phyloP scores from a whole-genome alignment of 225 moss, liverwort and hornwort genomes.

The Antitrichia curtipendula region DNA sequence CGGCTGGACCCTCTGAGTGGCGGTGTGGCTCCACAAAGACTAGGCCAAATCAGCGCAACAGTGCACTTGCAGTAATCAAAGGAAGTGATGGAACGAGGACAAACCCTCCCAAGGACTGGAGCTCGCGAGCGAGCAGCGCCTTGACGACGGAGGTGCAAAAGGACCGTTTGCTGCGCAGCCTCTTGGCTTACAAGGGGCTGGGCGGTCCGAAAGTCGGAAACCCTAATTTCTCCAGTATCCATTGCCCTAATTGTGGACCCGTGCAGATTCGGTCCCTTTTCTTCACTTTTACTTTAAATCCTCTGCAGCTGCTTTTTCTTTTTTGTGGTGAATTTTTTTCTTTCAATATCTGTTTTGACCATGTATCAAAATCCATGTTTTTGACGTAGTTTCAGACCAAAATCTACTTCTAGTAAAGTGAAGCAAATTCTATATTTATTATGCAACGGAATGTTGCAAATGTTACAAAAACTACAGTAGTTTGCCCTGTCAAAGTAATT shows the following conservation, averaged over 20 bases:
- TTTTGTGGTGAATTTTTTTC: too few species aligned
- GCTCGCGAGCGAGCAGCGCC: slow-evolving; percentile 17
- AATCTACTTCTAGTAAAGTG: neutral
- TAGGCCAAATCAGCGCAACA: neutral
- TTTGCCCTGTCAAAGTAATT: too few species aligned
- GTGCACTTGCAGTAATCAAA: too few species aligned
- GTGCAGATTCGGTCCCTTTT: neutral
- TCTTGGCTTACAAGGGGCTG: neutral
- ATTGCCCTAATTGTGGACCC: neutral
- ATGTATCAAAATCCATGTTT: neutral
- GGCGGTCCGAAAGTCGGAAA: neutral
- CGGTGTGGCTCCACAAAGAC: neutral
- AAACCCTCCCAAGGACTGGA: slow-evolving; percentile 13
- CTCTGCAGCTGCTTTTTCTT: neutral
- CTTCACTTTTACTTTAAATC: neutral
- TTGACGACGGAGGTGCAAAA: slow-evolving; percentile 27
- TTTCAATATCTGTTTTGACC: too few species aligned
- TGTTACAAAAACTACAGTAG: too few species aligned
- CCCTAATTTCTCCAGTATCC: neutral
- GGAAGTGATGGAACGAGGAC: neutral
- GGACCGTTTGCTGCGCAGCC: rapidly evolving
- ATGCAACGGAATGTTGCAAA: neutral
- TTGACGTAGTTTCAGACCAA: neutral
- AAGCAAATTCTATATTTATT: neutral
- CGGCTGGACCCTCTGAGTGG: neutral